These are phyloP conservation scores for Pisolithus orientalis DNA, from an alignment of 768 basidiomycete genomes.

Conservation along the genomic window DNA sequence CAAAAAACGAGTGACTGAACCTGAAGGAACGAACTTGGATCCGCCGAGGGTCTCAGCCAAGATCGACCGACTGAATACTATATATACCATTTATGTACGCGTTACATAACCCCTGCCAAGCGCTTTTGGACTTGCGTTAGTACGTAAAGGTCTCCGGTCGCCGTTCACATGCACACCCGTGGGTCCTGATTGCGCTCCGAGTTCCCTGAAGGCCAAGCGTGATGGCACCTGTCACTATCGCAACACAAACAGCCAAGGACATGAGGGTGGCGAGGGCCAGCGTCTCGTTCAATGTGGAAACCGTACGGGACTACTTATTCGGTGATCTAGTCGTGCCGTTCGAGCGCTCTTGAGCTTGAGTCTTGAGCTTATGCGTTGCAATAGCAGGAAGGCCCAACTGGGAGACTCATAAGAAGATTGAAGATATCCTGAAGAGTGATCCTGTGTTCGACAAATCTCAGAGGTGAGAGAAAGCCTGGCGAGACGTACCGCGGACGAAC, in stretches of 20 bases:
- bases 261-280: slow-evolving; percentile 43
- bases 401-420: slow-evolving; percentile 41
- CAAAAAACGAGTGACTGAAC: slow-evolving; percentile 1
- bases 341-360: background rate
- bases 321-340: slow-evolving; percentile 29
- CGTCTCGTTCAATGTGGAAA: slow-evolving; percentile 37
- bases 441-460: slow-evolving; percentile 53
- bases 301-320: slow-evolving; percentile 45
- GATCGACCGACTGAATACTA: background rate
- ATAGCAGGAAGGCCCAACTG: slow-evolving; percentile 47
- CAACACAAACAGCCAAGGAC: slow-evolving; percentile 44
- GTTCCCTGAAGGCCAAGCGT: background rate
- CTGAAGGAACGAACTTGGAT: background rate
- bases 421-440: slow-evolving; percentile 44
- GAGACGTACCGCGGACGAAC: background rate
- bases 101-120: background rate
- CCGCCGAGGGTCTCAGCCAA: background rate
- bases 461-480: slow-evolving; percentile 31
- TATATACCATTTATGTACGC: slow-evolving; percentile 5
- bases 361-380: background rate
- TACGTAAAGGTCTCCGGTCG: background rate
- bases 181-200: background rate
- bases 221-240: slow-evolving; percentile 22
- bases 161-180: background rate
- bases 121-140: background rate